Base-by-base conservation (phyloP, 371 early-diverging fungal species). In the Mortierella sp. region DNA sequence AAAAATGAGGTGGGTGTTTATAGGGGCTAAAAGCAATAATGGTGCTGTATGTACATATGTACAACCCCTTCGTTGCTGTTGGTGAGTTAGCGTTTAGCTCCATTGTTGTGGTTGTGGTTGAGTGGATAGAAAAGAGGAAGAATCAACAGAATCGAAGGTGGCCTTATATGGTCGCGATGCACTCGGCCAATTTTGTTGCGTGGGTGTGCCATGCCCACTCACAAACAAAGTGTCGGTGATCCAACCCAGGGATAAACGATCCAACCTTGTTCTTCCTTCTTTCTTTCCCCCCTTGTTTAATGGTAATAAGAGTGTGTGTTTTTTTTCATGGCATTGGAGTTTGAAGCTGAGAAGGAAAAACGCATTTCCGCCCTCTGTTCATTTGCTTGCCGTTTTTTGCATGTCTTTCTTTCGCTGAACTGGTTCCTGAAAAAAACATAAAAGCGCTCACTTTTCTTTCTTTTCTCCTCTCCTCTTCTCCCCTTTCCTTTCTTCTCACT, bases 331-430 rank as follows among this genome's bases (percentile, higher is more conserved):
- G 63, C 63, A 10, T 31, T 60, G 63, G 68, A 65, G 68, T 65
- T 65, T 38, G 68, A 42, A 65, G 38, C 68, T 65, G 68, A 65
- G 68, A 21, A 38, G 68, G 68, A 65, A 65, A 65, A 65, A 42
- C 21, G 38, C 68, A 65, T 65, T 65, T 24, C 68, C 68, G 38
- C 68, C 68, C 68, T 19, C 6, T 31, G 34, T 42, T 38, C 8
- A 11, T 13, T 58, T 28, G 21, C 3, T 58, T 34, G 28, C 14
- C 31, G 28, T 34, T 11, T 26, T n/a, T n/a, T 10, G 2, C 10
- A 8, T 63, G 26, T 28, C 38, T 65, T 38, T 34, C 24, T 42
- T 65, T 50, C 3, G 14, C 50, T 50, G 50, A 16, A 2, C 16
- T 50, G 50, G 42, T 65, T 10, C 42, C 68, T 65, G 68, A 65